Percentiles rank a stretch among this genome's conserved stretches.
Evolutionary conservation across 495 filamentous ascomycete genomes (phyloP).

Genomic region (Penicillium cosmopolitanum): DNA sequence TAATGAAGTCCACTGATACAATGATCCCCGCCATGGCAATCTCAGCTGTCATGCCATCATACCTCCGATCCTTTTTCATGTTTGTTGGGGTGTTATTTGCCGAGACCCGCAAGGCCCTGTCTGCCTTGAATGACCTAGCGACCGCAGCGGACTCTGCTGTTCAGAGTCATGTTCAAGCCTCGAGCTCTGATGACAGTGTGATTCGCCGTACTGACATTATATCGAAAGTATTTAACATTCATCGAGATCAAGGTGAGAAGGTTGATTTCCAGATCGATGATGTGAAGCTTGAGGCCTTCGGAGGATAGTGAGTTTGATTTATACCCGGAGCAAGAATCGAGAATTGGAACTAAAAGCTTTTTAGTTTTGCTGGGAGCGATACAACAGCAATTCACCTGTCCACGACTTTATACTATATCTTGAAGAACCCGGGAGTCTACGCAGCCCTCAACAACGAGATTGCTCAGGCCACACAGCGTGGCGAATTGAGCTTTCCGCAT

Average conservation of each 20-base stretch:
- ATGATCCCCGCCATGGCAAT: background rate
- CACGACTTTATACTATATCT: constrained; percentile 47
- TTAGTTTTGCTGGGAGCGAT: constrained; percentile 49
- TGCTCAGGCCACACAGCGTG: constrained; percentile 28
- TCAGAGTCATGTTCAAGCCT: no score
- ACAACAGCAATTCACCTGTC: constrained; percentile 54
- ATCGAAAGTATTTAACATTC: no score
- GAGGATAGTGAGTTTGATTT: constrained; percentile 18
- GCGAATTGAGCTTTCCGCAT: no score
- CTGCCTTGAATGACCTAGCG: no score
- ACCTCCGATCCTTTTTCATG: background rate
- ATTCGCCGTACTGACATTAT: no score
- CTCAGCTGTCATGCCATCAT: background rate
- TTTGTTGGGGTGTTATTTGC: no score
- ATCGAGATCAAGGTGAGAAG: no score
- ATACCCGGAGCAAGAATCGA: background rate
- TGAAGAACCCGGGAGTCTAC: constrained; percentile 42
- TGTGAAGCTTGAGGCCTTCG: no score
- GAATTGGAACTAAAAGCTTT: background rate
- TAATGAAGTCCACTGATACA: constrained; percentile 26
- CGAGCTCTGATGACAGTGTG: no score
- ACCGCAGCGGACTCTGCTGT: no score
- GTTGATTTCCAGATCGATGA: no score
- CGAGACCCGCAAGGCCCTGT: no score
- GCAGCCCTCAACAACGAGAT: constrained; percentile 57